Percentiles rank a stretch among this genome's conserved stretches.
These are phyloP conservation scores for Mycena indigotica DNA, from an alignment of 768 basidiomycete species.

Conservation along the genomic window DNA sequence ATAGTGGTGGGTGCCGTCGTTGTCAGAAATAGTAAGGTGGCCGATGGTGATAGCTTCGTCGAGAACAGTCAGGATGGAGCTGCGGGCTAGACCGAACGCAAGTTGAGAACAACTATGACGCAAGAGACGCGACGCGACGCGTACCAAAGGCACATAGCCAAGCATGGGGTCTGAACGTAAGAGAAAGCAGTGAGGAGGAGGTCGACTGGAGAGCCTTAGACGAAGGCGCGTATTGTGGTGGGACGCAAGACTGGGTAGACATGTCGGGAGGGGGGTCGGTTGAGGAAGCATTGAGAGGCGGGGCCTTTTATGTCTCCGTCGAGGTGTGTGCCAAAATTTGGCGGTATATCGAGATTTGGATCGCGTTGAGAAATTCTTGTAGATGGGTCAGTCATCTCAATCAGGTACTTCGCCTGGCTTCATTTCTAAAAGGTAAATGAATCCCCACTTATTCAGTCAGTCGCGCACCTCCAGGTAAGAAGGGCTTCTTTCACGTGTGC, in stretches of 20 bases:
- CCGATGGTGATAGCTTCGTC: constrained; percentile 60
- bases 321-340: constrained; percentile 39
- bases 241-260: constrained; percentile 43
- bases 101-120: background rate
- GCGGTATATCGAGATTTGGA: constrained; percentile 44
- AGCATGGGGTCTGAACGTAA: constrained; percentile 46
- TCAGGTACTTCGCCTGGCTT: constrained; percentile 25
- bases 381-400: constrained; percentile 23
- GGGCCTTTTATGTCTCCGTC: constrained; percentile 40
- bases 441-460: constrained; percentile 26
- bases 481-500: constrained; percentile 22
- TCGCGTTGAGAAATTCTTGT: constrained; percentile 20
- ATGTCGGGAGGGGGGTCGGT: constrained; percentile 34
- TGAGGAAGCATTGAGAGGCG: constrained; percentile 30
- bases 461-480: constrained; percentile 26
- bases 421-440: constrained; percentile 27
- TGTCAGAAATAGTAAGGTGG: constrained; percentile 62
- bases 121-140: constrained; percentile 15
- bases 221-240: constrained; percentile 40
- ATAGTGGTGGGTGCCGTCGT: constrained; percentile 60
- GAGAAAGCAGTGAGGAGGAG: constrained; percentile 46
- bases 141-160: constrained; percentile 55
- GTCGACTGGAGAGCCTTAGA: constrained; percentile 47
- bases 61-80: constrained; percentile 61
- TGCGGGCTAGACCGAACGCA: constrained; percentile 46